Evolutionary conservation across 2,329 filamentous ascomycete genomes (phyloP).

Genomic region (Exophiala mesophila): DNA sequence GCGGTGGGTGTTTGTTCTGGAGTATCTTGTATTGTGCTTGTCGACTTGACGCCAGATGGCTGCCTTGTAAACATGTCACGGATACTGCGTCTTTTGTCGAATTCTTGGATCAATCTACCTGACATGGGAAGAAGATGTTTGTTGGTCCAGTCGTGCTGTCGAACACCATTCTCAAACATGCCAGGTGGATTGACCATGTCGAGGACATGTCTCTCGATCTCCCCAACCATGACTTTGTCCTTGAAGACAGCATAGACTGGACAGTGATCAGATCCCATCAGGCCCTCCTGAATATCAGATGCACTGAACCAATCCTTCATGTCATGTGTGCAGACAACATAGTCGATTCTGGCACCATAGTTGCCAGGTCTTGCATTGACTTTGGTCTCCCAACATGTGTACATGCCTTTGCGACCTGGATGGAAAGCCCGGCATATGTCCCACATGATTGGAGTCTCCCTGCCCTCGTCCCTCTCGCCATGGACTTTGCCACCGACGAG

Average conservation of each 20-base stretch:
- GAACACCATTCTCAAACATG: constrained; percentile 63
- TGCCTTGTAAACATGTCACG: constrained; percentile 83
- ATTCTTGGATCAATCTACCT: constrained; percentile 79
- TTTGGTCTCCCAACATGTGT: constrained; percentile 93
- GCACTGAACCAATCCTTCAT: constrained; percentile 76
- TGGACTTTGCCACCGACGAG: constrained; percentile 66
- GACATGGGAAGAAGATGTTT: constrained; percentile 70
- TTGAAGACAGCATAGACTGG: constrained; percentile 77
- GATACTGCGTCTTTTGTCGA: constrained; percentile 77
- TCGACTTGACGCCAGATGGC: constrained; percentile 29
- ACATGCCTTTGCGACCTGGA: constrained; percentile 79
- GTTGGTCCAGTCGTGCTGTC: constrained; percentile 60
- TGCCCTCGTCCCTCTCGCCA: constrained; percentile 61
- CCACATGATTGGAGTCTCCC: constrained; percentile 68
- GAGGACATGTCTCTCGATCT: constrained; percentile 49
- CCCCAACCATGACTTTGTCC: constrained; percentile 53
- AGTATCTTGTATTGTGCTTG: constrained; percentile 5
- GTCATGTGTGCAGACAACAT: constrained; percentile 73
- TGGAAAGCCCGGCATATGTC: constrained; percentile 82
- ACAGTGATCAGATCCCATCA: constrained; percentile 94
- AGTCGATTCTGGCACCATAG: constrained; percentile 89
- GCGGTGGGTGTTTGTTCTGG: neutral
- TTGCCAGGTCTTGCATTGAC: constrained; percentile 95
- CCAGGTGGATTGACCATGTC: constrained; percentile 75
- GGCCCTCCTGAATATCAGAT: constrained; percentile 84